phyloP scores from a whole-genome alignment of 768 basidiomycete species.

The Phlegmacium glaucopus region DNA sequence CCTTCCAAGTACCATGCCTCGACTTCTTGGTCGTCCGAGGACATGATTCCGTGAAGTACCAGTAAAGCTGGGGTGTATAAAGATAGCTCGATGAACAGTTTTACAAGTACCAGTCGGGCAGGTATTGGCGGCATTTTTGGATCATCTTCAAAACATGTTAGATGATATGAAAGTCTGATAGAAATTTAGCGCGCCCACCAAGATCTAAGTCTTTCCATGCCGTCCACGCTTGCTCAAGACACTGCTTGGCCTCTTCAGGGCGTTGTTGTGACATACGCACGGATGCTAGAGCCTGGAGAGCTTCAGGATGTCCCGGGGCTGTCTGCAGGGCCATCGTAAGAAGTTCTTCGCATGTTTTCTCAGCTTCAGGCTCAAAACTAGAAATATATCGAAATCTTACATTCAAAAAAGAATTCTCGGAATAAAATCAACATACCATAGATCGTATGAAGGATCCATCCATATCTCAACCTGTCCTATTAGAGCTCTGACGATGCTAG shows the following conservation, averaged over 20 bases:
- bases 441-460: constrained; percentile 89
- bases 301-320: constrained; percentile 75
- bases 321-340: constrained; percentile 68
- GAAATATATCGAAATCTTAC: not conserved
- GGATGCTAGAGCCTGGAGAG: constrained; percentile 76
- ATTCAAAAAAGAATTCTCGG: not conserved
- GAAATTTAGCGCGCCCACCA: constrained; percentile 22
- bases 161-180: not conserved
- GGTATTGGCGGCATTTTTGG: constrained; percentile 68
- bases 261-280: constrained; percentile 87
- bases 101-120: constrained; percentile 69
- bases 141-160: constrained; percentile 45
- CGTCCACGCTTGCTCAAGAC: constrained; percentile 64
- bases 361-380: constrained; percentile 82
- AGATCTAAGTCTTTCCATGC: constrained; percentile 68
- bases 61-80: constrained; percentile 70
- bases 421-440: constrained; percentile 55
- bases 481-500: constrained; percentile 72
- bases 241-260: constrained; percentile 75
- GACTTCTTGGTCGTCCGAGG: constrained; percentile 79
- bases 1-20: constrained; percentile 95
- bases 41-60: constrained; percentile 76
- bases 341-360: constrained; percentile 76
- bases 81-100: constrained; percentile 75
- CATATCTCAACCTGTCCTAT: constrained; percentile 92